A percentile compares a stretch with the other conserved stretches of the same genome.
Evolutionary conservation across 1,284 basidiomycete species (phyloP).

Genomic region (Wallemia mellicola): DNA sequence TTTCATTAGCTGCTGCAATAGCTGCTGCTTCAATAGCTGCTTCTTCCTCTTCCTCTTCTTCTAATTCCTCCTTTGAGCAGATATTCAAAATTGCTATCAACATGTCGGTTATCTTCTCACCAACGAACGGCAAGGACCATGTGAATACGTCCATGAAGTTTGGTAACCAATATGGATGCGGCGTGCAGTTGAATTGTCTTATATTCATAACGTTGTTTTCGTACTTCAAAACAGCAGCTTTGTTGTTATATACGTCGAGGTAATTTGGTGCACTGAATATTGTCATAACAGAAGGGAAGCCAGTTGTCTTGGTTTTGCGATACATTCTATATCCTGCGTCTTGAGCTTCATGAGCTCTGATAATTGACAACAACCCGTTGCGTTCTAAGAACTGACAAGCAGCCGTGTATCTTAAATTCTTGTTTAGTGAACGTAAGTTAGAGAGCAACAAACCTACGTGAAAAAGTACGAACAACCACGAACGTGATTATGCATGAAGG

Average conservation of each 20-base stretch:
- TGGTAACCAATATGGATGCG: slow-evolving; percentile 85
- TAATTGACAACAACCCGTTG: slow-evolving; percentile 78
- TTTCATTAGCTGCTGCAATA: slow-evolving; percentile 1
- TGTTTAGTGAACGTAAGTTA: neutral
- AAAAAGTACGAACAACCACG: slow-evolving; percentile 90
- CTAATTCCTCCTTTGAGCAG: slow-evolving; percentile 77
- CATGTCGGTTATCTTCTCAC: slow-evolving; percentile 95
- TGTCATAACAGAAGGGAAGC: slow-evolving; percentile 58
- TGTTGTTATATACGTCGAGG: slow-evolving; percentile 87
- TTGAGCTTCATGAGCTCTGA: slow-evolving; percentile 79
- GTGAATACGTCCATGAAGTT: slow-evolving; percentile 99
- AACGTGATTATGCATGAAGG: slow-evolving; percentile 74
- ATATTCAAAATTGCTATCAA: slow-evolving; percentile 75
- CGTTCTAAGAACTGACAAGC: slow-evolving; percentile 79
- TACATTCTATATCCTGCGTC: slow-evolving; percentile 96
- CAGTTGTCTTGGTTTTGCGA: slow-evolving; percentile 77
- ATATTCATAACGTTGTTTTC: slow-evolving; percentile 93
- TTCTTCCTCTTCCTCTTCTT: slow-evolving; percentile 44
- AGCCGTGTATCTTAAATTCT: slow-evolving; percentile 41
- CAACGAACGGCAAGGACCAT: slow-evolving; percentile 94
- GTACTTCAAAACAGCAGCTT: slow-evolving; percentile 84
- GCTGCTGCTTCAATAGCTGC: slow-evolving; percentile 6
- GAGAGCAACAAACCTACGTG: slow-evolving; percentile 29
- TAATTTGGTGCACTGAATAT: slow-evolving; percentile 90
- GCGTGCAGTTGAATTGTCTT: slow-evolving; percentile 75